A percentile compares a stretch with the other conserved stretches of the same genome.
phyloP scores from a whole-genome alignment of 179 eudicot species.

The Beta lomatogona region DNA sequence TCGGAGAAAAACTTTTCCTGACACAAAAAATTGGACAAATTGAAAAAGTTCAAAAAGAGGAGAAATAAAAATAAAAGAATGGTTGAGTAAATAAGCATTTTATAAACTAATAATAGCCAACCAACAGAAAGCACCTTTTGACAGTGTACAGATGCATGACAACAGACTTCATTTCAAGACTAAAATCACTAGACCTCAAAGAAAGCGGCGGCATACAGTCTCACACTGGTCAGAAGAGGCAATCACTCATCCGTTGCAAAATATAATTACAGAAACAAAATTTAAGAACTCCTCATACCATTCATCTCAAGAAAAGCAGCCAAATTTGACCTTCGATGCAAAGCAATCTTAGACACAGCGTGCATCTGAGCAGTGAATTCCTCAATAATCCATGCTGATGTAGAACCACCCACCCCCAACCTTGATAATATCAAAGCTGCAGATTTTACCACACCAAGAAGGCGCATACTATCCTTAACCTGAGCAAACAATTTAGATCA shows the following conservation, averaged over 20 bases:
- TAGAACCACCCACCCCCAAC: slow-evolving; percentile 78
- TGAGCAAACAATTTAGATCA: slow-evolving; percentile 32
- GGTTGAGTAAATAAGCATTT: too few species aligned
- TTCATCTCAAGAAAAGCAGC: slow-evolving; percentile 82
- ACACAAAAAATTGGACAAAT: neutral
- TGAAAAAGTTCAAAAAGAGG: too few species aligned
- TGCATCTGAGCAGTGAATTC: slow-evolving; percentile 99
- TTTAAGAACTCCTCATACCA: slow-evolving; percentile 50
- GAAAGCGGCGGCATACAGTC: neutral
- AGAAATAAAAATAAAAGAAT: neutral
- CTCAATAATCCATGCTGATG: slow-evolving; percentile 86
- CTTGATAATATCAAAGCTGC: slow-evolving; percentile 68
- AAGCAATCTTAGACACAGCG: slow-evolving; percentile 94
- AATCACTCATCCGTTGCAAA: neutral
- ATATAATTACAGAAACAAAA: neutral
- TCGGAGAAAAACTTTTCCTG: neutral
- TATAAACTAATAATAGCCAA: too few species aligned
- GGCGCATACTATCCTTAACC: slow-evolving; percentile 97
- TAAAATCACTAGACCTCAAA: neutral
- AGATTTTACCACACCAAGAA: slow-evolving; percentile 88
- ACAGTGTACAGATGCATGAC: neutral
- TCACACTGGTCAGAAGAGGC: neutral
- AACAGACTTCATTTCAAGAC: neutral
- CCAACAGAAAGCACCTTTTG: neutral
- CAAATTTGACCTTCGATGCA: slow-evolving; percentile 87